phyloP scores from a whole-genome alignment of 148 eudicot species.

The Bassia scoparia region DNA sequence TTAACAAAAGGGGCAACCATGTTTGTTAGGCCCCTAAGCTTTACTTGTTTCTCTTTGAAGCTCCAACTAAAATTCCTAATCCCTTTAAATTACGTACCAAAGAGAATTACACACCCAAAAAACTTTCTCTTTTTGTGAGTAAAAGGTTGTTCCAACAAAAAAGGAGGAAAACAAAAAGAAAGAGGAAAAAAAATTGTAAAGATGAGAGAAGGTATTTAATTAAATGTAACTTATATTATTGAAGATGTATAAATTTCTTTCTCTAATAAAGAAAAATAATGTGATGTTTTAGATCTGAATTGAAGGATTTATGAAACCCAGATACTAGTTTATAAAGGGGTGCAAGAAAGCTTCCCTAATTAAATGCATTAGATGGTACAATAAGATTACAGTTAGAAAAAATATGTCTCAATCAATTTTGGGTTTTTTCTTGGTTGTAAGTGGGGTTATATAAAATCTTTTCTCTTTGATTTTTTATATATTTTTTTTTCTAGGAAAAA shows the following conservation, averaged over 20 bases:
- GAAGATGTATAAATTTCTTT: background rate
- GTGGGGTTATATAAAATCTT: conserved; percentile 9
- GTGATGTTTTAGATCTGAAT: conserved; percentile 13
- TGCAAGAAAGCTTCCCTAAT: conserved; percentile 11
- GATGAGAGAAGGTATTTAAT: background rate
- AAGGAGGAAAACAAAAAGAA: conserved; percentile 6
- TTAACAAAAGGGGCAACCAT: conserved; percentile 57
- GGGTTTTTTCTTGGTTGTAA: conserved; percentile 15
- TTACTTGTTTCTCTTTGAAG: background rate
- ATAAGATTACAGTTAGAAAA: conserved; percentile 28
- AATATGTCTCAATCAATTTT: conserved; percentile 29
- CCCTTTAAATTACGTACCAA: background rate
- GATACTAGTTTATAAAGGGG: conserved; percentile 25
- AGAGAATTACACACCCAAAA: background rate
- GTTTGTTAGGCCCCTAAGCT: background rate
- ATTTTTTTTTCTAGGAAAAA: background rate
- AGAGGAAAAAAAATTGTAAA: background rate
- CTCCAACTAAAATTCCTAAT: conserved; percentile 7
- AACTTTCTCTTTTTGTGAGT: conserved; percentile 10
- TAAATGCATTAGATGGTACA: conserved; percentile 23
- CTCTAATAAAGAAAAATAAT: background rate
- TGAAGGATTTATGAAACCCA: conserved; percentile 16
- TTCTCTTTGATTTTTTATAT: background rate
- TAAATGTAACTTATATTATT: background rate
- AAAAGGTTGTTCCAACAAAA: conserved; percentile 9